Base-by-base conservation (phyloP, 805 yeast species). In the Jamesozyma spencerorum region DNA sequence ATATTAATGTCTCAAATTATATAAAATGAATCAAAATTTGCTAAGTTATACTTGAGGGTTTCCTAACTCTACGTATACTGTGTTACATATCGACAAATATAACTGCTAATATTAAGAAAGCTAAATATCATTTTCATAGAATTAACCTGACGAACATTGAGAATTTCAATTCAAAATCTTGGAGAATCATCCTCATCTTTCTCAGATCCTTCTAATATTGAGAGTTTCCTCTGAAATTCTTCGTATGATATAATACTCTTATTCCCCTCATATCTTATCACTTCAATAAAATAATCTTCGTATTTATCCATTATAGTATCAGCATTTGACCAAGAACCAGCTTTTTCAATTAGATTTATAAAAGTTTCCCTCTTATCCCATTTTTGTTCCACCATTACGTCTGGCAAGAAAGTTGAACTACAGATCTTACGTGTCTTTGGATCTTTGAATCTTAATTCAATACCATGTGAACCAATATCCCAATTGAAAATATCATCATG, bases 401-500 rank as follows among this genome's bases (percentile, higher is more conserved):
- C 83, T 0, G 98, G 98, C 31, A 92, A 63, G 50, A 86, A 92
- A 0, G 97, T 92, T 0, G 97, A 86, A 37, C 81, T 74, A 22
- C 66, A 70, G 0, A 55, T 44, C 3, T 62, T 54, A 2, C 72
- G 70, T 6, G 55, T 49, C 3, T 33, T 39, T 3, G 61, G 60
- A 17, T 63, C 51, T 10, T 54, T 55, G 49, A 85, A 76, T 14
- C 63, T 57, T 5, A 87, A 71, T 41, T 77, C 70, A 15, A 92
- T 72, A 0, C 98, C 98, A 58, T 92, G 92, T 12, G 54, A 56
- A 0, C 98, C 97, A 36, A 90, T 57, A 6, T 61, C 69, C 97
- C 97, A 92, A 53, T 84, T 83, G 37, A 68, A 60, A 0, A 79
- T 71, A 44, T 74, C 75, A 46, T 82, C 82, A 43, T 81, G 70